These are phyloP conservation scores for Arthroderma sp. DNA, from an alignment of 2,329 filamentous ascomycete genomes.

Conservation along the genomic window DNA sequence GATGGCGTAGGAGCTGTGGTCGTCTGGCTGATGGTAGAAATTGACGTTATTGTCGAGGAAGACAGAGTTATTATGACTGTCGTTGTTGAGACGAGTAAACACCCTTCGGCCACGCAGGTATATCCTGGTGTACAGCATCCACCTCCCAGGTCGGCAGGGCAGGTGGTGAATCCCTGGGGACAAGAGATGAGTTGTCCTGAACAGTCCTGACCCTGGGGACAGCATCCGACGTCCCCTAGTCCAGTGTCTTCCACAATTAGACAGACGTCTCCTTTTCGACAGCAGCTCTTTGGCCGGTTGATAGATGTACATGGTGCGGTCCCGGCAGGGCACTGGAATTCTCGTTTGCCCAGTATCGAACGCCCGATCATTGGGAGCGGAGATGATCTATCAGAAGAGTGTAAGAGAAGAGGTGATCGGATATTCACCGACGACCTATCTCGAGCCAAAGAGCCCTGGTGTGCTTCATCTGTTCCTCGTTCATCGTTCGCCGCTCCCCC, in stretches of 20 bases:
- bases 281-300: slow-evolving; percentile 47
- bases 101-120: slow-evolving; percentile 45
- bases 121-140: slow-evolving; percentile 53
- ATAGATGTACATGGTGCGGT: slow-evolving; percentile 45
- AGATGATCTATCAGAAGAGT: background rate
- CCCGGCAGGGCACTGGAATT: slow-evolving; percentile 46
- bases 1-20: slow-evolving; percentile 21
- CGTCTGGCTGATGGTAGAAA: slow-evolving; percentile 28
- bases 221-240: slow-evolving; percentile 49
- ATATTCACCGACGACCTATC: slow-evolving; percentile 3
- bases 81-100: slow-evolving; percentile 26
- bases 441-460: background rate
- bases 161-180: slow-evolving; percentile 42
- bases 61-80: slow-evolving; percentile 4
- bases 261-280: slow-evolving; percentile 42
- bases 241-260: slow-evolving; percentile 42
- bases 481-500: slow-evolving; percentile 2
- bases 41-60: slow-evolving; percentile 21
- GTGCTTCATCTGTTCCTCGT: background rate
- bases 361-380: background rate
- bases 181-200: slow-evolving; percentile 42
- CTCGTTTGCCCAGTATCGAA: slow-evolving; percentile 26
- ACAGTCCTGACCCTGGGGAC: slow-evolving; percentile 43
- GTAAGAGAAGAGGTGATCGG: background rate
- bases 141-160: slow-evolving; percentile 43